These are phyloP conservation scores for Marchantia polymorpha DNA, from an alignment of 225 moss, liverwort and hornwort species.

Conservation along the genomic window DNA sequence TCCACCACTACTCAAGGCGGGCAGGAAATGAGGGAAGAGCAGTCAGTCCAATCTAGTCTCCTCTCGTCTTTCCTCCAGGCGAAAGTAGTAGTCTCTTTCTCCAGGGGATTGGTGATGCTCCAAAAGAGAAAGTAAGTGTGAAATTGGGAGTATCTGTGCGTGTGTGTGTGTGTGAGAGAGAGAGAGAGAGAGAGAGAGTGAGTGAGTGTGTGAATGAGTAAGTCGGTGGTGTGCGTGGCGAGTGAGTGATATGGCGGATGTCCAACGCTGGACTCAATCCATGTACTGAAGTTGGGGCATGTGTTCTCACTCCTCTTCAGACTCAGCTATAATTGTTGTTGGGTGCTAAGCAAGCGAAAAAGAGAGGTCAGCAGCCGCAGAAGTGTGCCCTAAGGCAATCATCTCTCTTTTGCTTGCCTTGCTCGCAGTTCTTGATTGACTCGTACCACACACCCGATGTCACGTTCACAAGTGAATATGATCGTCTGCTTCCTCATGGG, in stretches of 20 bases:
- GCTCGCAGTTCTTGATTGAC: neutral
- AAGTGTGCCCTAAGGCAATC: neutral
- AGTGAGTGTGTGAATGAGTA: neutral
- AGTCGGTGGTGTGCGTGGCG: too few species aligned
- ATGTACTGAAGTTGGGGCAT: neutral
- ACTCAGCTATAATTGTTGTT: neutral
- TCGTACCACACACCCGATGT: neutral
- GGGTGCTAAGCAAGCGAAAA: neutral
- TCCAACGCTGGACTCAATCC: neutral
- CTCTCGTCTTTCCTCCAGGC: neutral
- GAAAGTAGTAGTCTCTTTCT: slow-evolving; percentile 9
- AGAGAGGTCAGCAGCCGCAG: neutral
- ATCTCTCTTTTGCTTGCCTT: neutral
- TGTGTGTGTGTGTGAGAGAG: neutral
- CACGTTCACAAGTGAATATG: neutral
- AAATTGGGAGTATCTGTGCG: neutral
- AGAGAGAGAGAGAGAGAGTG: neutral
- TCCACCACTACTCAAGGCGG: neutral
- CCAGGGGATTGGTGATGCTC: neutral
- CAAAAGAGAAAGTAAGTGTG: neutral
- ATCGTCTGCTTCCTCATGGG: neutral
- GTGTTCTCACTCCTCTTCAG: neutral
- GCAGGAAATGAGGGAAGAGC: neutral
- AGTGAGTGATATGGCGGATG: neutral
- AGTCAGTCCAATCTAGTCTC: neutral